These are phyloP conservation scores for Colletotrichum shisoi DNA, from an alignment of 2,329 filamentous ascomycete genomes.

Conservation along the genomic window DNA sequence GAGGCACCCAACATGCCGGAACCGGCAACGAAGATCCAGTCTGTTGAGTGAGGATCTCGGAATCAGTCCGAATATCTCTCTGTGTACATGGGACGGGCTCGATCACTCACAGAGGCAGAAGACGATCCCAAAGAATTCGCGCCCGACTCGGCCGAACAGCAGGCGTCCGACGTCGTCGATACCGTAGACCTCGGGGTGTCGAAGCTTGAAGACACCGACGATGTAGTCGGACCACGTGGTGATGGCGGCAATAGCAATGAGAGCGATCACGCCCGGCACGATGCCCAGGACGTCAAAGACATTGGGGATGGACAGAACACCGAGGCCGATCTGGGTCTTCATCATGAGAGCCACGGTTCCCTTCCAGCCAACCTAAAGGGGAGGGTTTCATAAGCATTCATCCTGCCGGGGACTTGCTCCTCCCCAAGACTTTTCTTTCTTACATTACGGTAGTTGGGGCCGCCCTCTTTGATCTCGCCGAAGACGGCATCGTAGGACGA, in stretches of 20 bases:
- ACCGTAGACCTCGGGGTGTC: slow-evolving; percentile 59
- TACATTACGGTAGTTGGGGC: slow-evolving; percentile 47
- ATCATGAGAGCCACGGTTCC: slow-evolving; percentile 56
- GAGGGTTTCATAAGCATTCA: slow-evolving; percentile 4
- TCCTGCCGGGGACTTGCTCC: background rate
- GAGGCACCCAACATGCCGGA: slow-evolving; percentile 55
- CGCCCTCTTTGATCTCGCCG: slow-evolving; percentile 45
- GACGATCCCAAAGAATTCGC: slow-evolving; percentile 51
- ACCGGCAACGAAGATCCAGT: slow-evolving; percentile 47
- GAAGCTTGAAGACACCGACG: slow-evolving; percentile 59
- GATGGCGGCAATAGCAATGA: slow-evolving; percentile 52
- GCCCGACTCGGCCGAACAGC: slow-evolving; percentile 58
- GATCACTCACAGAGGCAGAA: slow-evolving; percentile 48
- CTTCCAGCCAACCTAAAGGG: slow-evolving; percentile 52
- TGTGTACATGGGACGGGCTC: fast-evolving
- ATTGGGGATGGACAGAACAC: slow-evolving; percentile 59
- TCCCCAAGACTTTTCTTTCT: slow-evolving; percentile 39
- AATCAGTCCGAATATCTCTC: background rate
- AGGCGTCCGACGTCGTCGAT: slow-evolving; percentile 61
- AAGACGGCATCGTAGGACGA: slow-evolving; percentile 45
- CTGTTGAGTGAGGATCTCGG: slow-evolving; percentile 24
- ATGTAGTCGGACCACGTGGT: slow-evolving; percentile 60
- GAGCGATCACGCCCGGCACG: slow-evolving; percentile 57
- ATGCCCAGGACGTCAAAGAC: slow-evolving; percentile 57
- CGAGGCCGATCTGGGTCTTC: slow-evolving; percentile 56